Base-by-base conservation (phyloP, 1,284 basidiomycete species). In the Heimioporus punctisporus region DNA sequence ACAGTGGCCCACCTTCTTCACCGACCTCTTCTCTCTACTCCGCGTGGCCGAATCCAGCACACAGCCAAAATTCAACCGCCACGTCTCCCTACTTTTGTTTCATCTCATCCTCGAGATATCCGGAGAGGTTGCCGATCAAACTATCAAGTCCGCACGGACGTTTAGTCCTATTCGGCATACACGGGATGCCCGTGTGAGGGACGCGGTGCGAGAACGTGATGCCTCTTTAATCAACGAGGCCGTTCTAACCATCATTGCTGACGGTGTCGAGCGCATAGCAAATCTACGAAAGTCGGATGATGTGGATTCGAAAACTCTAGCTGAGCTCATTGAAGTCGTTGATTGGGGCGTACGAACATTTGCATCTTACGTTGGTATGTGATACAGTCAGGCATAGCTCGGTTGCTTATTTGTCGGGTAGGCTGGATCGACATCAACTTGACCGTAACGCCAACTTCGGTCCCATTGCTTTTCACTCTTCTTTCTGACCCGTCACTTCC, bases 401-500 rank as follows among this genome's bases (percentile, higher is more conserved):
- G 8, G 12, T 15, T 47, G 34, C 42, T 68, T 31, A 68, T 14
- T 46, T 30, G 25, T 60, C 51, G 45, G 44, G 30, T 63, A 97
- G 95, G 95, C 11, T 99, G 97, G 97, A 92, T 99, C 64, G 98
- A 99, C 69, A 96, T 99, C 66, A 93, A 93, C 64, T 79, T 99
- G 55, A 93, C 97, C 28, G 90, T 99, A 57, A 98, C 95, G 2
- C 93, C 92, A 24, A 86, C 85, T 12, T 95, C 95, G 1, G 86
- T 99, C 27, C 85, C 89, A 8, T 76, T 99, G 46, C 82, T 98
- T 48, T 97, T 95, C 72, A 86, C 82, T 42, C 80, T 97, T 27
- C 84, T 99, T 43, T 89, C 90, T n/a, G 91, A 95, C 64, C 72
- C 81, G 0, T 88, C 89, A 15, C 71, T 93, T 23, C 80, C 89